Base-by-base conservation (phyloP, 116 monocot species). In the Posidonia oceanica region DNA sequence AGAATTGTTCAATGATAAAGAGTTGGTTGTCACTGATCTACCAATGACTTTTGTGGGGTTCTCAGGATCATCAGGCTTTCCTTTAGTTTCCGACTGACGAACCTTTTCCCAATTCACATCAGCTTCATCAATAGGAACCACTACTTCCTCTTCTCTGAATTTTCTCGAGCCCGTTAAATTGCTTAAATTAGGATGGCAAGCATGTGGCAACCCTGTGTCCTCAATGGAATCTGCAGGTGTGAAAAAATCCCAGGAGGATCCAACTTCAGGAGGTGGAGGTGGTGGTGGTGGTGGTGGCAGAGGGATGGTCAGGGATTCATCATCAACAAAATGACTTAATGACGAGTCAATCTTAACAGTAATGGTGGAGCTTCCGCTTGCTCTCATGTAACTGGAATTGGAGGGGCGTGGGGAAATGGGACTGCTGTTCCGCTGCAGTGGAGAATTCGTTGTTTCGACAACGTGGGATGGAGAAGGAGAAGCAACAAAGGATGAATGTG, bases 181-280 rank as follows among this genome's bases (percentile, higher is more conserved):
- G 42, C 52, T 42, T 37, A 40, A 65, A 20, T 57, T 65, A 17
- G 60, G 59, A 56, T 59, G 71, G 68, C 71, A 63, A 21, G 7
- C 48, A 10, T 48, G 48, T 48, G 7, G 22, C 15, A 36, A 21
- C 11, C 36, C 48, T 12, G 22, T 21, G 55, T 52, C 67, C 21
- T 69, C 70, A 3, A 48, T 67, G 7, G 39, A 55, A 74, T 74
- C 70, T 60, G 39, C 39, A 4, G 89, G 75, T 71, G 86, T 78
- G 66, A 95, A 95, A 81, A 86, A 95, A 68, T 95, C 91, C 91
- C 95, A 95, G 0, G 83, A 78, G 14, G 83, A 76, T 54, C 72
- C 72, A 39, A 67, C 63, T 38, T 83, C 88, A 11, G 68, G 72
- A 1, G 78, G 78, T 8, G 74, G 82, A 17, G 86, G 84, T n/a